Conservation (phyloP, 2,329 filamentous ascomycete species). For the Xylariaceae sp. region DNA sequence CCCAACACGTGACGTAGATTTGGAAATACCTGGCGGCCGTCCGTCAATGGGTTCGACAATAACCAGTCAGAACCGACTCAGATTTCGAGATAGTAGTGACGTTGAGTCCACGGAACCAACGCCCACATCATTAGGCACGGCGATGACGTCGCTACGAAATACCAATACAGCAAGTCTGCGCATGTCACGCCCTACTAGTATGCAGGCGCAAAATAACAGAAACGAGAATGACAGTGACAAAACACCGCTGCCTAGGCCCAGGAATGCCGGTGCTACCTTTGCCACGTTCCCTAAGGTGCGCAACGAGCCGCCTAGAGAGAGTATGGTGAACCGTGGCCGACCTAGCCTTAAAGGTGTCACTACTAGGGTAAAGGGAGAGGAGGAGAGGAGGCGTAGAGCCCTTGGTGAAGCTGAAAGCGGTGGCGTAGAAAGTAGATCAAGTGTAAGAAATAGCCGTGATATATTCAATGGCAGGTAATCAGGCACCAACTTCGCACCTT, state of each 20-base stretch:
- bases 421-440: background rate
- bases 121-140: constrained; percentile 5
- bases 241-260: constrained; percentile 20
- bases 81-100: constrained; percentile 41
- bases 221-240: constrained; percentile 3
- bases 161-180: constrained; percentile 31
- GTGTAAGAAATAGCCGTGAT: background rate
- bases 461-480: background rate
- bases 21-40: constrained; percentile 5
- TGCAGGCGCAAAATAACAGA: constrained; percentile 5
- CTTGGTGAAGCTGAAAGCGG: background rate
- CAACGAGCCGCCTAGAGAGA: constrained; percentile 24
- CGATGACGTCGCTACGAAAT: constrained; percentile 24
- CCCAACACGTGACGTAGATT: constrained; percentile 18
- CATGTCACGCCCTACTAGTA: background rate
- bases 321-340: constrained; percentile 22
- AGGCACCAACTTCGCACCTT: background rate
- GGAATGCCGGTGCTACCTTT: constrained; percentile 36
- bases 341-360: background rate
- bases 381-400: constrained; percentile 3
- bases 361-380: background rate
- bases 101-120: constrained; percentile 34
- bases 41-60: constrained; percentile 14
- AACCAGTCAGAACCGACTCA: constrained; percentile 33
- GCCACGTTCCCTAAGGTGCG: constrained; percentile 39